Evolutionary conservation across 768 basidiomycete genomes (phyloP), one percentile per base, ranked within the genome.

Genomic region (Psilocybe tampanensis): DNA sequence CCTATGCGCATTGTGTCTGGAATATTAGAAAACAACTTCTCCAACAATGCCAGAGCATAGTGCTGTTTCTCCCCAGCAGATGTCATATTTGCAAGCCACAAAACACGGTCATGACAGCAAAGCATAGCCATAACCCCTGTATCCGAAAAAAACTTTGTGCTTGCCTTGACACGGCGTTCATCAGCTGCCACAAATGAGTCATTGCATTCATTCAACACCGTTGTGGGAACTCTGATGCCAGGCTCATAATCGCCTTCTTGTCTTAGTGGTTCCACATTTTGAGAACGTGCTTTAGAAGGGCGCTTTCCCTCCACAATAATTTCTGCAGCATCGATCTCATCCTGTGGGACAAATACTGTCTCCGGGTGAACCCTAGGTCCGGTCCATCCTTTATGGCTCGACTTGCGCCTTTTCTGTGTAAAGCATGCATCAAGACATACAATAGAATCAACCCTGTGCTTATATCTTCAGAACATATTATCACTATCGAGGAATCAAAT

Each of bases 121-220:
- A 49, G 19, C 9, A 49, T 12, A 7, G 47, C 47, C 47, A 49
- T 49, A 1, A 49, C 12, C 5, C 12, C 33, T 9, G 47, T 49
- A 9, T 34, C 33, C 1, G 47, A 23, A 23, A 56, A 56, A 26
- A 56, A 56, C n/a, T 51, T 36, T 9, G 55, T 56, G 43, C 55
- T 56, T 1, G 55, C 55, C 44, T 56, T 56, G 5, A 24, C 39
- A 5, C 55, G 41, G 9, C 44, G 42, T 17, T 47, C 49, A 51
- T 39, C 36, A 13, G 36, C n/a, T 3, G 36, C 36, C 12, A 13
- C 15, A 39, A 39, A 13, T 3, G 36, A 13, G 13, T 13, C 36
- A 39, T 39, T 13, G n/a, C 15, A 39, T 13, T 13, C 36, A 39
- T 39, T 13, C 12, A 8, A 5, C 12, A 6, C 36, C 36, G 6